Evolutionary conservation across 139 green algal species (phyloP).

Genomic region (Chlamydomonas sp.): DNA sequence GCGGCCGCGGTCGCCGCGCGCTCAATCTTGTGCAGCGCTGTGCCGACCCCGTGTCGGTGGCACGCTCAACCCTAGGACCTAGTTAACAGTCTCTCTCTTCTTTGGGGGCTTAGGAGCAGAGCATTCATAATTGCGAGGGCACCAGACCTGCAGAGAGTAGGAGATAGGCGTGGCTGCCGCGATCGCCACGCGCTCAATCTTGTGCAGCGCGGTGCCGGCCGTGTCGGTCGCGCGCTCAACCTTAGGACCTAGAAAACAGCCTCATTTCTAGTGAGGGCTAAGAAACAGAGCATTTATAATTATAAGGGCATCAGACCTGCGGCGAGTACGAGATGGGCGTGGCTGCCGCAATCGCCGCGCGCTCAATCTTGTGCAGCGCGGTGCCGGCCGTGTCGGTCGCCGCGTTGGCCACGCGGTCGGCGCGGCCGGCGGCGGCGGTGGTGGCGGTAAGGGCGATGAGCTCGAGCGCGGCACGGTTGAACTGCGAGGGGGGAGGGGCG

Average conservation of each 20-base stretch:
- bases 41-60: conserved; percentile 44
- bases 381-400: conserved; percentile 46
- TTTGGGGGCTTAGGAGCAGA: no score
- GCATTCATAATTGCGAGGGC: no score
- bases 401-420: conserved; percentile 21
- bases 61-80: no score
- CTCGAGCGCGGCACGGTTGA: conserved; percentile 29
- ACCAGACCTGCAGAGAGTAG: conserved; percentile 57
- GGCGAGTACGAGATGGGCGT: conserved; percentile 55
- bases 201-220: conserved; percentile 51
- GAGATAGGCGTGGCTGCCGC: conserved; percentile 55
- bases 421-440: not conserved
- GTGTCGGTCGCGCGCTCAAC: conserved; percentile 43
- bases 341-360: conserved; percentile 58
- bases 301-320: conserved; percentile 16
- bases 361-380: conserved; percentile 64
- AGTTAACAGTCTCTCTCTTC: no score
- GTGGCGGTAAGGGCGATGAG: conserved; percentile 38
- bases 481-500: no score
- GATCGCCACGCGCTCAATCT: conserved; percentile 64
- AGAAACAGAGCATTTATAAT: no score
- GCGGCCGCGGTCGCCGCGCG: conserved; percentile 58
- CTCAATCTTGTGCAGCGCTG: conserved; percentile 66
- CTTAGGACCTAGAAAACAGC: no score
- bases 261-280: no score